Evolutionary conservation across 2,329 filamentous ascomycete species (phyloP), one percentile per base, ranked within the genome.

Genomic region (Colletotrichum graminicola): DNA sequence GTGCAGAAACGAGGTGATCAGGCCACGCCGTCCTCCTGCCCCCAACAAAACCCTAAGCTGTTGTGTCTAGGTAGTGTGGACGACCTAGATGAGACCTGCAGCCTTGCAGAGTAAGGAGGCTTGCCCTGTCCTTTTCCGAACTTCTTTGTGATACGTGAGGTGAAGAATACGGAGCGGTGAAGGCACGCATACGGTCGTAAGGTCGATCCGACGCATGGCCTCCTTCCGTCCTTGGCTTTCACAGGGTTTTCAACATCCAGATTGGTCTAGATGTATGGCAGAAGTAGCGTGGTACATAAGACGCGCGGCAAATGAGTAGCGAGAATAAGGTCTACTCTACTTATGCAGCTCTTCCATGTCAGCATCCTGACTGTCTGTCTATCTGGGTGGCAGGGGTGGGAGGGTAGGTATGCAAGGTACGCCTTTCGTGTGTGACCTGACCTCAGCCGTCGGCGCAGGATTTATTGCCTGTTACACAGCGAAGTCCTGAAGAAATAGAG

Each of bases 371-470:
- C 11, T 18, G 11, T 10, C 10, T n/a, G 39, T 6, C 39, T 59
- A 36, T 18, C 41, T 43, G 5, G 14, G 39, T 41, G n/a, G n/a
- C n/a, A n/a, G n/a, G n/a, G n/a, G n/a, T n/a, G n/a, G n/a, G n/a
- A n/a, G n/a, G n/a, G n/a, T 36, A 21, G 16, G 41, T 32, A 56
- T 62, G 66, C 64, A 62, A 67, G 57, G 56, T 43, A 67, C 64
- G 36, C 45, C 3, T 43, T 21, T 43, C 36, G 36, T 45, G 34
- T 41, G 61, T 57, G 21, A 45, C 34, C 45, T 60, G n/a, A 29
- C 45, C 45, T 45, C 36, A 41, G 64, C 36, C 57, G 47, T 51
- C 23, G 54, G 54, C 10, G 59, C 43, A 49, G 29, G 43, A 49
- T 34, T 51, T 26, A 29, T 16, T 52, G 12, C n/a, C n/a, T 11